phyloP scores from a whole-genome alignment of 2,329 filamentous ascomycete genomes.

The Fusarium austroafricanum region DNA sequence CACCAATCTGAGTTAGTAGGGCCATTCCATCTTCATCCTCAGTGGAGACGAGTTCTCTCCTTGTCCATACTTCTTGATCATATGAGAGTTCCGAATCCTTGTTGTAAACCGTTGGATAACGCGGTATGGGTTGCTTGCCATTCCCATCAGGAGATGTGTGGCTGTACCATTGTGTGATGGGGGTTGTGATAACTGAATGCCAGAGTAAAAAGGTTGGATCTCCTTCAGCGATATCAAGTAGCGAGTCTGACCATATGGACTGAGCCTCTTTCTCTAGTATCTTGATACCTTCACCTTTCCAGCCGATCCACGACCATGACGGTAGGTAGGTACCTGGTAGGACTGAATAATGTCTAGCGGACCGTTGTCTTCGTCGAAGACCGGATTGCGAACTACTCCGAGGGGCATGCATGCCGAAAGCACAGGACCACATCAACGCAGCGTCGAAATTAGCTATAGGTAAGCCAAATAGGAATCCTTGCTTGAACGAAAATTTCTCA shows the following conservation, averaged over 20 bases:
- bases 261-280: neutral
- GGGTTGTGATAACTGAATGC: neutral
- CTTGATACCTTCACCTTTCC: neutral
- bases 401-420: neutral
- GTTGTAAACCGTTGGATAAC: neutral
- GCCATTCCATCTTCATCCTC: too few species aligned
- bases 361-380: neutral
- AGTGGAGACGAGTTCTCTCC: neutral
- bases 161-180: neutral
- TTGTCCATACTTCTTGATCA: neutral
- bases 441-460: neutral
- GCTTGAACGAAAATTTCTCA: neutral
- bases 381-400: neutral
- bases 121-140: neutral
- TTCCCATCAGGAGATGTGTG: neutral
- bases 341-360: neutral
- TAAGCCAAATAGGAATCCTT: neutral
- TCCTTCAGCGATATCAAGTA: too few species aligned
- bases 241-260: neutral
- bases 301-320: neutral
- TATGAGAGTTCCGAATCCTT: neutral
- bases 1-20: neutral
- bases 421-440: neutral
- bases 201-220: too few species aligned
- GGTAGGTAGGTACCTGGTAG: neutral